Evolutionary conservation across 1,284 basidiomycete species (phyloP), one percentile per base, ranked within the genome.

Genomic region (Earliella scabrosa): DNA sequence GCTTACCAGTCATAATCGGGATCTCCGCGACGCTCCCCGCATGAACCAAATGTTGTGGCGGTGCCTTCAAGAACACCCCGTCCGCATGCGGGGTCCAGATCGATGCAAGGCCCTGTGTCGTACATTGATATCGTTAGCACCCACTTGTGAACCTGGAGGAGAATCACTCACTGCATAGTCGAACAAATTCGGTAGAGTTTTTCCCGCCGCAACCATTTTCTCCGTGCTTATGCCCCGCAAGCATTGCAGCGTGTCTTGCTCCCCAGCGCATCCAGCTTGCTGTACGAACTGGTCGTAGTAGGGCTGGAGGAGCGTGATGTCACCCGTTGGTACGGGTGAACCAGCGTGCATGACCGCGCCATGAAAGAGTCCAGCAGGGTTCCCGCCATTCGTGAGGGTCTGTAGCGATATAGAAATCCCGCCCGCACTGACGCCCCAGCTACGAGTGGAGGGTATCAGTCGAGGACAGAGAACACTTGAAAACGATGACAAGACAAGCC

Each of bases 361-460:
- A 24, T 66, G 68, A 59, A 74, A 74, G 8, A 75, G 65, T 10
- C 71, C 71, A 26, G 69, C 67, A 2, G 59, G 60, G 50, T 72
- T 48, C 5, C 73, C 73, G 3, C 61, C 64, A 45, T 73, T 71
- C 10, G 64, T 55, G 31, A 75, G 32, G 63, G 72, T 66, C 7
- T 74, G 73, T 27, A 68, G 18, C 1, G 64, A 61, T 10, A 72
- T 68, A 24, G 74, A 75, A 39, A 74, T 70, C 0, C 73, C 66
- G 14, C 79, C 80, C 3, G 79, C 76, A 36, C 73, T 75, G 59
- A 77, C 70, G 24, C 79, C 79, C 71, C 72, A 75, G 32, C 74
- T 76, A 23, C 1, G 18, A 1, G 21, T n/a, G 3, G 24, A n/a
- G 24, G 23, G 43, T 9, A n/a, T 27, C 24, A n/a, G 43, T n/a